Conservation (phyloP, 257 asterid genomes). For the Ocimum tenuiflorum region DNA sequence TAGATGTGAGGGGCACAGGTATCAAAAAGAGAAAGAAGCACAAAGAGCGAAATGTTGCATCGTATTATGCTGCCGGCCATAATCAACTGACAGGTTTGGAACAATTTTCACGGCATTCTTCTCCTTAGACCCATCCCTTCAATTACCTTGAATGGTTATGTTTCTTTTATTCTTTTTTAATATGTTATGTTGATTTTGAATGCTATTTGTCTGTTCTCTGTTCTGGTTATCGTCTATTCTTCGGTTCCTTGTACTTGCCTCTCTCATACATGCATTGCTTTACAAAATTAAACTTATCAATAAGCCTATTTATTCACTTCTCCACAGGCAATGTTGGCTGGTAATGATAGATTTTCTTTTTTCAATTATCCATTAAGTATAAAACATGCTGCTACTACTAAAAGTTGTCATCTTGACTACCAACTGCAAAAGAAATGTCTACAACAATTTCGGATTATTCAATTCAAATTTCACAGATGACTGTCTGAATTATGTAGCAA, state of each 20-base stretch:
- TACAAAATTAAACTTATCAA: too few species aligned
- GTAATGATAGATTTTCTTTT: not conserved
- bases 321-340: not conserved
- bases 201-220: not conserved
- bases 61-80: conserved; percentile 13
- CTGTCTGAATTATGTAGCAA: not conserved
- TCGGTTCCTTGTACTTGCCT: not conserved
- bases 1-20: conserved; percentile 30
- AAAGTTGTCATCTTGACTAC: not conserved
- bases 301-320: not conserved
- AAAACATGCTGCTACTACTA: not conserved
- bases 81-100: conserved; percentile 24
- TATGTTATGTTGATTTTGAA: not conserved
- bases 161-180: not conserved
- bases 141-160: not conserved
- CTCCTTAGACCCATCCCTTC: not conserved
- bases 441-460: not conserved
- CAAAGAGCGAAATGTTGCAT: conserved; percentile 12
- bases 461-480: not conserved
- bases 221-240: not conserved
- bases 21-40: conserved; percentile 36
- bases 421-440: not conserved
- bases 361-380: not conserved
- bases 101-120: not conserved
- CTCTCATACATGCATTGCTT: too few species aligned